Evolutionary conservation across 2,329 filamentous ascomycete genomes (phyloP), one percentile per base, ranked within the genome.

Genomic region (Fusarium nodosum): DNA sequence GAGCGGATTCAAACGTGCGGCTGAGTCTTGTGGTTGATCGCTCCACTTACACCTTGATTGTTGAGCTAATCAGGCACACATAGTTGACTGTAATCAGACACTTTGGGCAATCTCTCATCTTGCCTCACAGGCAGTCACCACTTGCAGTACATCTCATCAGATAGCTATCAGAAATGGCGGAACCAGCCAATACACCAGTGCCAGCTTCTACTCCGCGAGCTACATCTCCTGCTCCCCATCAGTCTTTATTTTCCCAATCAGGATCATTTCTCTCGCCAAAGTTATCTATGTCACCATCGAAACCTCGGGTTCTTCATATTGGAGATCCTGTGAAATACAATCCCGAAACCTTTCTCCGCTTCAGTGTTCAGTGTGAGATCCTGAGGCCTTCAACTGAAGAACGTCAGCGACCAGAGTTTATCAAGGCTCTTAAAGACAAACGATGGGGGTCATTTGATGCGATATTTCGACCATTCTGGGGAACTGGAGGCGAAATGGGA

Each of bases 301-400:
- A 78, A 64, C 83, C 79, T 45, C 86, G 90, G 68, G 90, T 96
- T 63, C 86, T 97, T 71, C 91, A 90, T 81, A 89, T 93, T 78
- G 93, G 93, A 67, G 92, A 94, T 75, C 80, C 83, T 11, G 77
- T 85, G 60, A 81, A 80, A 66, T 86, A 85, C 76, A 86, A 86
- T 68, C 81, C 78, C 0, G 76, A 79, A 2, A 84, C 82, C 0
- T 85, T 84, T 70, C 77, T 77, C 33, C 77, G 78, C 64, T 82
- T 87, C 71, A 75, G 78, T 30, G 47, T 76, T 0, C 77, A 74
- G 20, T 88, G 83, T 71, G 81, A 86, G 16, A 78, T 89, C 26
- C 74, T 88, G 51, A 83, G 84, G n/a, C 86, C 86, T 1, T 79
- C 80, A 11, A 68, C 79, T 2, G 79, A 80, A 18, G 86, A 89